These are phyloP conservation scores for Wallacemonas rigidus DNA, from an alignment of 208 protist species.

Conservation along the genomic window DNA sequence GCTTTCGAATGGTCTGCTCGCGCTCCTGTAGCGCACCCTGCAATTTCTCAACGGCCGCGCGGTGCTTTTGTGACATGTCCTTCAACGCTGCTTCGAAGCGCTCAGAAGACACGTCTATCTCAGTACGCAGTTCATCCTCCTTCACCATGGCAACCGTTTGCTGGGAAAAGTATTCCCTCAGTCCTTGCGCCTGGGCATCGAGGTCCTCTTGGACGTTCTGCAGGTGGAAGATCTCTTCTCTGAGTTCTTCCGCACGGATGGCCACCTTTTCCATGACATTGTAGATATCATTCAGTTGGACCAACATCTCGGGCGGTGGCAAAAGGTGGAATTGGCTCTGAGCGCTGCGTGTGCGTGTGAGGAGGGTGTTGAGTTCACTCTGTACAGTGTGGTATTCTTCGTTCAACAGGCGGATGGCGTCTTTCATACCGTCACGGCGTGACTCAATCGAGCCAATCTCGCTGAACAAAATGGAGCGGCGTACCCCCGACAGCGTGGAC, in stretches of 20 bases:
- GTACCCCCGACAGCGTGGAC: slow-evolving; percentile 48
- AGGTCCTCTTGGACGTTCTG: slow-evolving; percentile 64
- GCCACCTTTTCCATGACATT: slow-evolving; percentile 79
- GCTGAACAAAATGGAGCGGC: slow-evolving; percentile 46
- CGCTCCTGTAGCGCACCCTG: slow-evolving; percentile 60
- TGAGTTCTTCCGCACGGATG: slow-evolving; percentile 54
- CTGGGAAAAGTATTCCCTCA: slow-evolving; percentile 66
- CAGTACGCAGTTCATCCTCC: slow-evolving; percentile 61
- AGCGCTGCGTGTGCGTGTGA: slow-evolving; percentile 36
- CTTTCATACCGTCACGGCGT: slow-evolving; percentile 44
- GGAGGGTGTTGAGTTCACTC: slow-evolving; percentile 37
- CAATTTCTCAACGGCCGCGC: slow-evolving; percentile 51
- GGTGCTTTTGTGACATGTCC: slow-evolving; percentile 37
- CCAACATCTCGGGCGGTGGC: slow-evolving; percentile 80
- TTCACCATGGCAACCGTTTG: slow-evolving; percentile 30
- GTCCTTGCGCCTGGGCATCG: slow-evolving; percentile 42
- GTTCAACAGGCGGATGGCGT: slow-evolving; percentile 48
- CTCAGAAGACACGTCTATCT: slow-evolving; percentile 51
- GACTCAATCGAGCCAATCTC: slow-evolving; percentile 69
- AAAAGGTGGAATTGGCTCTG: slow-evolving; percentile 83
- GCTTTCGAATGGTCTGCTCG: slow-evolving; percentile 63
- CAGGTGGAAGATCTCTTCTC: slow-evolving; percentile 55
- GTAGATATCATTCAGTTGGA: slow-evolving; percentile 86
- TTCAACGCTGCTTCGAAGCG: slow-evolving; percentile 47
- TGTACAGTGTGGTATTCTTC: slow-evolving; percentile 63